Evolutionary conservation across 495 filamentous ascomycete genomes (phyloP), one percentile per base, ranked within the genome.

Genomic region (Daldinia vernicosa): DNA sequence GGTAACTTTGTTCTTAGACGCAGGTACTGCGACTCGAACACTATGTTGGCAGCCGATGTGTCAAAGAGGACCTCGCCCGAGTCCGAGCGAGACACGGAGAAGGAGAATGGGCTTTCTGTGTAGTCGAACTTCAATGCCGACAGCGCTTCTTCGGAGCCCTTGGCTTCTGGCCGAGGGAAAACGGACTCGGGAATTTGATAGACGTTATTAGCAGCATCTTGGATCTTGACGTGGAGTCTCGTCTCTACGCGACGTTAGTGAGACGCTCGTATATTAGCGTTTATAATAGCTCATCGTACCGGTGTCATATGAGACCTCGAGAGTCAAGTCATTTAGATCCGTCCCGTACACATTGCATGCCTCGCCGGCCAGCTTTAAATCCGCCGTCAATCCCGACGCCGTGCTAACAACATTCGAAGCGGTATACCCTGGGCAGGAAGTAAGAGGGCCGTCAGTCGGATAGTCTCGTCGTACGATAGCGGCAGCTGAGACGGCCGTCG

Each of bases 211-310:
- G 84, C 87, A 26, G 86, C 81, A 78, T 96, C 93, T 63, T 91
- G 87, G 63, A 97, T 94, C 75, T 91, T 89, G 69, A 96, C 90
- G 78, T 95, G 93, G 9, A 96, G 87, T 17, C 93, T 90, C 27
- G 85, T 83, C 40, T 91, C 92, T 94, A 40, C 8, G 35, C 24
- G n/a, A 15, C 55, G 66, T 79, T 59, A 71, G 64, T 47, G 28
- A 53, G 33, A 9, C 15, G 0, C 40, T 37, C 19, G 6, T 19
- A 17, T 7, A 6, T 17, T 50, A 22, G 15, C 26, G 0, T 45
- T 11, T 12, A 66, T 9, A 33, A 39, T 50, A n/a, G 15, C 19
- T 39, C 12, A 14, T 7, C 87, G 78, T 72, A 93, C 91, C 86
- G 6, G 87, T 89, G 74, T 95, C 89, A 69, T 94, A 93, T 30